Evolutionary conservation across 163 green algal genomes (phyloP), one percentile per base, ranked within the genome.

Genomic region (Volvox carteri): DNA sequence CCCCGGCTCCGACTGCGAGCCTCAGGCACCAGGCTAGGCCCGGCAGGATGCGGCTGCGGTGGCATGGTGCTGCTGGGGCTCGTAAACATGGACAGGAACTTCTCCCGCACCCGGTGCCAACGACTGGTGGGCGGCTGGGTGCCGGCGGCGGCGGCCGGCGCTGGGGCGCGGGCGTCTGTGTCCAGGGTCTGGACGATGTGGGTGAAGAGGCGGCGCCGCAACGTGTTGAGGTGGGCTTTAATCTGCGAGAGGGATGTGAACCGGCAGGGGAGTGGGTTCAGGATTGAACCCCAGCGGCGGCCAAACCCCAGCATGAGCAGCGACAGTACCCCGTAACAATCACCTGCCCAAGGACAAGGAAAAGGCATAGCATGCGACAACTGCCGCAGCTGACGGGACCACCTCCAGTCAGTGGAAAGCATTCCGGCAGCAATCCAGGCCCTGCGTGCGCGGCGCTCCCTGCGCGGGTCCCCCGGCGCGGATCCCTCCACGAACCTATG

Each of bases 151-250:
- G 46, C 39, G 73, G 56, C 42, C 77, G 85, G 35, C 56, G 78
- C 65, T 52, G 79, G 86, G 18, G 46, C 28, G 23, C 76, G 79
- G 0, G 60, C 60, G 39, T 92, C 89, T 14, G 84, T 42, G 48
- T 94, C 90, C 19, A 94, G 88, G 7, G 92, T 86, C n/a, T 87
- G 78, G 33, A 88, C 77, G 84, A 95, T 95, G 68, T 91, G 86
- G 35, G 81, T 80, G 90, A 94, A 94, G 12, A 95, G 91, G 42
- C 92, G 89, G 4, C 78, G 70, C 25, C 93, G 86, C 65, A 95
- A 89, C 48, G 91, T 89, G 72, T 81, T 70, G 56, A 95, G 90
- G 72, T 94, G 88, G 0, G 88, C 46, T 3, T 89, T 86, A 72
- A 95, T 87, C 90, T 95, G 88, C 33, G 25, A 18, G 39, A 52